Conservation (phyloP, 305 asterid species). For the Petunia hybrid region DNA sequence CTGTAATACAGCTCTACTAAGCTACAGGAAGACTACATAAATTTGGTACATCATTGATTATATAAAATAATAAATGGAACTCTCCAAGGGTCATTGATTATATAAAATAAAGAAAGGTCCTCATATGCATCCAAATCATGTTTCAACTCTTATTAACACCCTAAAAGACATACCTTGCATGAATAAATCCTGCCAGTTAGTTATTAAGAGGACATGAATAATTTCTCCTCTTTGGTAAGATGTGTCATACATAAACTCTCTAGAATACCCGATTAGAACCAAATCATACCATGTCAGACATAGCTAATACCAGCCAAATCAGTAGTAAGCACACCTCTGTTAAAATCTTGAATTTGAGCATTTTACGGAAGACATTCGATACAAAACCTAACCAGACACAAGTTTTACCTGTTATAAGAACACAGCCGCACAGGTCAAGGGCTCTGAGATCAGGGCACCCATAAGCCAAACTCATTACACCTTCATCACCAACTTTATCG, state of each 20-base stretch:
- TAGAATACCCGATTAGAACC: background rate
- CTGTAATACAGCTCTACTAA: background rate
- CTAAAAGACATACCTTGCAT: background rate
- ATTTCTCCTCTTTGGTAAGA: background rate
- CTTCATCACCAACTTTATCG: conserved; percentile 84
- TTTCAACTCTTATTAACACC: background rate
- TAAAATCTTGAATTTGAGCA: background rate
- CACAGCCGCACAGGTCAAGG: conserved; percentile 93
- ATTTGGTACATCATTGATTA: too few relatives aligned
- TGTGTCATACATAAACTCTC: background rate
- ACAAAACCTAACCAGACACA: background rate
- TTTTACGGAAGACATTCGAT: background rate
- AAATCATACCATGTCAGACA: background rate
- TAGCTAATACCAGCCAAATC: background rate
- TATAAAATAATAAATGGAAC: background rate
- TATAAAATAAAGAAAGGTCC: background rate
- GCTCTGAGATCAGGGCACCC: conserved; percentile 91
- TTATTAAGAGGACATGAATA: background rate
- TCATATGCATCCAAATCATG: background rate
- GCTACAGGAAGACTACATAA: background rate
- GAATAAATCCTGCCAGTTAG: background rate
- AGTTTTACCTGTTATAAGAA: conserved; percentile 79
- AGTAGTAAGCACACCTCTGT: background rate
- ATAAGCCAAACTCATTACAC: conserved; percentile 90
- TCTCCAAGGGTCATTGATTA: background rate